These are phyloP conservation scores for Globisporangium megalacanthum DNA, from an alignment of 352 stramenopile species.

Conservation along the genomic window DNA sequence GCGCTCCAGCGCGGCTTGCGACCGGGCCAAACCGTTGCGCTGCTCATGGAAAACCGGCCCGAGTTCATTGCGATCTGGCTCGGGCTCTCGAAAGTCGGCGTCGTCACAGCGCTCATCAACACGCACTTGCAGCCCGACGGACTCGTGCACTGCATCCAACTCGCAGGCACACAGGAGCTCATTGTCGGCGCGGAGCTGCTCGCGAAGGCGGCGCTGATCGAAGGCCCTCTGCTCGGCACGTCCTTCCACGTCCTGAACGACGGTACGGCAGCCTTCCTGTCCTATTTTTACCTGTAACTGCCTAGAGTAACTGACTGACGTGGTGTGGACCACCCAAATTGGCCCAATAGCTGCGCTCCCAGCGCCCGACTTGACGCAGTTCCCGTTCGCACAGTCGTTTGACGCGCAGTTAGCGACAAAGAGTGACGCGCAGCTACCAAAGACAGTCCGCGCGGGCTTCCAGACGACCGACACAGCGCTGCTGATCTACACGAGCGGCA, in stretches of 20 bases:
- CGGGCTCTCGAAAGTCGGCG: slow-evolving; percentile 76
- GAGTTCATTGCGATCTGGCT: slow-evolving; percentile 84
- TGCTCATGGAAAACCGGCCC: slow-evolving; percentile 85
- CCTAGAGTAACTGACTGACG: slow-evolving; percentile 3
- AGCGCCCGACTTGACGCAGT: slow-evolving; percentile 2
- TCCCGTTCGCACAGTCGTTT: slow-evolving; percentile 39
- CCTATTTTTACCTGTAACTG: neutral
- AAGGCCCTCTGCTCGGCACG: slow-evolving; percentile 27
- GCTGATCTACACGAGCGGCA: slow-evolving; percentile 86
- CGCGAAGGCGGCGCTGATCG: slow-evolving; percentile 32
- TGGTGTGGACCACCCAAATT: neutral
- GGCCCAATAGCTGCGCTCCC: slow-evolving; percentile 16
- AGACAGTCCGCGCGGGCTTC: slow-evolving; percentile 25
- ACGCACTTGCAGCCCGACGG: slow-evolving; percentile 58
- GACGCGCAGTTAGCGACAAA: slow-evolving; percentile 29
- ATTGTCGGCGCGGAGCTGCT: slow-evolving; percentile 67
- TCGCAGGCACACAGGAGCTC: slow-evolving; percentile 54
- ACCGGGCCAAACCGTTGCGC: slow-evolving; percentile 58
- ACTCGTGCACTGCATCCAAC: slow-evolving; percentile 69
- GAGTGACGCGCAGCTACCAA: slow-evolving; percentile 19
- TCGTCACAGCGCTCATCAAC: slow-evolving; percentile 84
- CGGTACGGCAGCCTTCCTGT: slow-evolving; percentile 26
- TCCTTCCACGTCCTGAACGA: slow-evolving; percentile 49
- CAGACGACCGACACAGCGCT: slow-evolving; percentile 55
- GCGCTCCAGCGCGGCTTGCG: slow-evolving; percentile 40